These are phyloP conservation scores for Vishniacozyma victoriae DNA, from an alignment of 768 basidiomycete species.

Conservation along the genomic window DNA sequence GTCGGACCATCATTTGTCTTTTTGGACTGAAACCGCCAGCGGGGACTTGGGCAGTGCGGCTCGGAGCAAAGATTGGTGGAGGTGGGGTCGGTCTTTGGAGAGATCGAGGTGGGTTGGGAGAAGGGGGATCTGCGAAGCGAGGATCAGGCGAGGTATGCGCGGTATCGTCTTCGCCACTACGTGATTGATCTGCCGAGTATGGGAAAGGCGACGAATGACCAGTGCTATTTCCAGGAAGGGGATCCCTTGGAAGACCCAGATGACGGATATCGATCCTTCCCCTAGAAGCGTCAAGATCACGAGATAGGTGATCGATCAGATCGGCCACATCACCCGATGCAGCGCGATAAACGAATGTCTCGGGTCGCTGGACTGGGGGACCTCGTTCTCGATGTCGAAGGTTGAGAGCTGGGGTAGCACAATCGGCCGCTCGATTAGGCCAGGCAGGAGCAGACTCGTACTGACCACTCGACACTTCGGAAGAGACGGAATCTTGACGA, in stretches of 20 bases:
- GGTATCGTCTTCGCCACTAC: neutral
- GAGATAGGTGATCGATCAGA: constrained; percentile 36
- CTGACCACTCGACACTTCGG: neutral
- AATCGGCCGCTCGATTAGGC: constrained; percentile 6
- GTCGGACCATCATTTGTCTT: neutral
- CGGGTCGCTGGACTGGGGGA: neutral
- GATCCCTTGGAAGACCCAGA: constrained; percentile 1
- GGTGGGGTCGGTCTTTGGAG: constrained; percentile 1
- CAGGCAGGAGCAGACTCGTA: constrained; percentile 5
- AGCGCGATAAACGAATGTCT: constrained; percentile 12
- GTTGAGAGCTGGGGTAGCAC: constrained; percentile 13
- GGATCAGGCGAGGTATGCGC: constrained; percentile 1
- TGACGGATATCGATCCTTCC: constrained; percentile 31
- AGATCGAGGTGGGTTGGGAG: constrained; percentile 7
- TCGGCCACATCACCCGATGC: constrained; percentile 34
- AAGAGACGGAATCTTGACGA: constrained; percentile 1
- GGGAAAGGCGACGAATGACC: neutral
- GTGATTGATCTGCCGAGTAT: constrained; percentile 4
- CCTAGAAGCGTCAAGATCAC: constrained; percentile 17
- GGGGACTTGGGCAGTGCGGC: constrained; percentile 7
- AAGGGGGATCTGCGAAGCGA: constrained; percentile 26
- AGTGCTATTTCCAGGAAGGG: neutral
- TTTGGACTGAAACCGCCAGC: neutral
- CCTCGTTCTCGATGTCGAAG: constrained; percentile 31
- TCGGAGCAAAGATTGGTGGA: neutral